Conservation (phyloP, 495 filamentous ascomycete species). For the Xylaria curta region DNA sequence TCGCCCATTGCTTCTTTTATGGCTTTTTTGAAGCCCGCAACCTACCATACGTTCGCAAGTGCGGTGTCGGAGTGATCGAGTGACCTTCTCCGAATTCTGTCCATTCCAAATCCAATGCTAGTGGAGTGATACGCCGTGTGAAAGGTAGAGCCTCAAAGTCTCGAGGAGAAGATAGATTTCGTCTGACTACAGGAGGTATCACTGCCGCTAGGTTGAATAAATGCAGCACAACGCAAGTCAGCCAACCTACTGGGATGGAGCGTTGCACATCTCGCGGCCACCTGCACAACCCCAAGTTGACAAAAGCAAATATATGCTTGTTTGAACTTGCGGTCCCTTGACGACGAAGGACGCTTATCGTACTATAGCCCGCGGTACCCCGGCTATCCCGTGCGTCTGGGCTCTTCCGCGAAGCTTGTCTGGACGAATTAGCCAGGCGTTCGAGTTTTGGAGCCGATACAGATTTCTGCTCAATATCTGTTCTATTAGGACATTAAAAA, state of each 20-base stretch:
- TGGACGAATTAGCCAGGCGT: not conserved
- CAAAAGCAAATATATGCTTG: conserved; percentile 19
- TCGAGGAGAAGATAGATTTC: not conserved
- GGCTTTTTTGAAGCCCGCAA: conserved; percentile 15
- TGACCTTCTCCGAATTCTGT: conserved; percentile 7
- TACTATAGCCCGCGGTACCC: conserved; percentile 5
- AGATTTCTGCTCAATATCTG: not conserved
- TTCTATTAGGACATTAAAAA: not conserved
- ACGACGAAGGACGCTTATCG: conserved; percentile 16
- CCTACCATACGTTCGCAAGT: conserved; percentile 12
- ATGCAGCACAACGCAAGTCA: conserved; percentile 24
- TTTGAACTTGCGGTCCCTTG: not conserved
- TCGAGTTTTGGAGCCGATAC: not conserved
- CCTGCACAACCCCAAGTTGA: conserved; percentile 15
- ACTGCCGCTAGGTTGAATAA: conserved; percentile 18
- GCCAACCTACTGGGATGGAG: conserved; percentile 18
- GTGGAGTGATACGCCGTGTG: not conserved
- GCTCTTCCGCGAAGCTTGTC: not conserved
- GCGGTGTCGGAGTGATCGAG: conserved; percentile 24
- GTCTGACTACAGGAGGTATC: conserved; percentile 19
- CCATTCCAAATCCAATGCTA: conserved; percentile 12
- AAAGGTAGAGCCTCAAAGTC: conserved; percentile 15
- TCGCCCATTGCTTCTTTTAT: conserved; percentile 10
- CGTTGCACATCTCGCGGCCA: conserved; percentile 3
- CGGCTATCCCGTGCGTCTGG: not conserved